Base-by-base conservation (phyloP, 2,329 filamentous ascomycete species). In the Alternaria alternata region DNA sequence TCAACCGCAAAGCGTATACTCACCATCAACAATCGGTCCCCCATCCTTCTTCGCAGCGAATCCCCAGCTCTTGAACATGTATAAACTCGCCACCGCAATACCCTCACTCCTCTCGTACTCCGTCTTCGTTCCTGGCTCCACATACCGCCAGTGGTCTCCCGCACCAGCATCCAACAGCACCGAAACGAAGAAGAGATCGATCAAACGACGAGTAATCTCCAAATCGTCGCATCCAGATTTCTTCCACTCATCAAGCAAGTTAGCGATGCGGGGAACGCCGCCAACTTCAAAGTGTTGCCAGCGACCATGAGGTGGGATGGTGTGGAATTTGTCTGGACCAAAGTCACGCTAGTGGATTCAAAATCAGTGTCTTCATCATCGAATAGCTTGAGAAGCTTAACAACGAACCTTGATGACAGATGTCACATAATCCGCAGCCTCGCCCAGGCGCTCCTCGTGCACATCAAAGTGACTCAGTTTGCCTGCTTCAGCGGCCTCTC, bases 71-170 rank as follows among this genome's bases (percentile, higher is more conserved):
- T 96, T 96, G 84, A 96, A 97, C 93, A 97, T 97, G 69, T 97
- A 93, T 68, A 90, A 73, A 74, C 86, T 88, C 22, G 88, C 88
- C 9, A 90, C 88, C 8, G 93, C 93, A 62, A 97, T 85, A 3
- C 94, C 93, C 77, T 97, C 94, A 59, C 93, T 97, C 41, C 94
- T 87, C 57, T 88, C 85, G 79, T 94, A 97, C 39, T 89, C 78
- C 59, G 88, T 89, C 48, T 91, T 91, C 65, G 92, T 94, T 70
- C 95, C 92, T 58, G 89, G 89, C 73, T 93, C 95, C 81, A 91
- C 93, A 81, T 96, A 98, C 62, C 88, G 89, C 94, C 94, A 98
- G 67, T 87, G 84, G 2, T 89, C 94, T 36, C 94, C 94, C 1
- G 94, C 93, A 24, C 94, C 94, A 5, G 94, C 92, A 75, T 95